phyloP scores from a whole-genome alignment of 345 rosid genomes.

The Citrus maxima region DNA sequence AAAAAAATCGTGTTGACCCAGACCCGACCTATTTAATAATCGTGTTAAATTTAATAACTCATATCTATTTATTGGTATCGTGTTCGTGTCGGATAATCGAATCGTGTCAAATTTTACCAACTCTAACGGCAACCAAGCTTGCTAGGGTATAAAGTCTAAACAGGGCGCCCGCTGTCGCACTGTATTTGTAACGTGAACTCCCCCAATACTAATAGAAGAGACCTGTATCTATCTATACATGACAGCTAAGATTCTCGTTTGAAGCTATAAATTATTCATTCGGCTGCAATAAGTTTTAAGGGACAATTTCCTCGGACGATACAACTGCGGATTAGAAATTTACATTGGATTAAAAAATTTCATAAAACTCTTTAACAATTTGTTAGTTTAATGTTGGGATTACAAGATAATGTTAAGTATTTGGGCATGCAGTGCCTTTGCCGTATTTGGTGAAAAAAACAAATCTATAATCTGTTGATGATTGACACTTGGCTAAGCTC shows the following conservation, averaged over 20 bases:
- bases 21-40: too few relatives aligned
- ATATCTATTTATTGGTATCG: too few relatives aligned
- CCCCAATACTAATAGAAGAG: too few relatives aligned
- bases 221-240: too few relatives aligned
- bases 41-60: too few relatives aligned
- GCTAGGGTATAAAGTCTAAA: not conserved
- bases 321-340: not conserved
- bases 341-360: not conserved
- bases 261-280: not conserved
- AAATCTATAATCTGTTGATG: slow-evolving; percentile 19
- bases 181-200: too few relatives aligned
- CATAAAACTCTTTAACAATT: too few relatives aligned
- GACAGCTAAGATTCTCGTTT: slow-evolving; percentile 12
- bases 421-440: not conserved
- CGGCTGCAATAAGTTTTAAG: not conserved
- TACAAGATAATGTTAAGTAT: slow-evolving; percentile 21
- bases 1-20: too few relatives aligned
- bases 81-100: too few relatives aligned
- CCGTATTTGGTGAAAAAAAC: not conserved
- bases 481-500: slow-evolving; percentile 32
- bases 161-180: too few relatives aligned
- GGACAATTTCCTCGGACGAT: slow-evolving; percentile 4
- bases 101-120: too few relatives aligned
- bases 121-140: not conserved
- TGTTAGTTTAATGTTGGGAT: slow-evolving; percentile 2